Evolutionary conservation across 352 stramenopile genomes (phyloP).

Genomic region (Globisporangium polare): DNA sequence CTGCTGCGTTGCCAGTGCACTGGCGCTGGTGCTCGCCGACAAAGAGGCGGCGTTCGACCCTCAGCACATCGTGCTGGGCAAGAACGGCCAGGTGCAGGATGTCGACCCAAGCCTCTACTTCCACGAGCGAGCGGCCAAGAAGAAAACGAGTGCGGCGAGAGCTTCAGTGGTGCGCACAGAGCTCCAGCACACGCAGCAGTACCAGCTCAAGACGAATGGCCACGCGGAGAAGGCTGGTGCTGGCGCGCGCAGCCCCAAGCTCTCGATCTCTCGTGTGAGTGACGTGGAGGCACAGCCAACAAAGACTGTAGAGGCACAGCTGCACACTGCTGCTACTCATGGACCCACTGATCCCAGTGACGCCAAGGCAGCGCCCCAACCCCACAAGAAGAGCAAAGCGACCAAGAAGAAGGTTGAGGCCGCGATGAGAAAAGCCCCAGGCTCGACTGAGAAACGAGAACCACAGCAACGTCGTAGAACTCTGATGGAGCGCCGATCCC

Average conservation of each 20-base stretch:
- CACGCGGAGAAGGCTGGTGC: neutral
- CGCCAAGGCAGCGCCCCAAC: neutral
- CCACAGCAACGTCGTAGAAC: neutral
- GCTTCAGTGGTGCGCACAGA: neutral
- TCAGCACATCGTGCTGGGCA: slow-evolving; percentile 32
- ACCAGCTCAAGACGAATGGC: neutral
- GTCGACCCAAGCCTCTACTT: slow-evolving; percentile 33
- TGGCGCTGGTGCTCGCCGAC: neutral
- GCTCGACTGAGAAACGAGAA: neutral
- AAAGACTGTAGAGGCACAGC: neutral
- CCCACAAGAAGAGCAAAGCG: neutral
- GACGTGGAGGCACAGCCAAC: neutral
- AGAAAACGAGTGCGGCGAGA: slow-evolving; percentile 1
- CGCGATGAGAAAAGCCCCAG: neutral
- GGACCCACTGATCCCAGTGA: neutral
- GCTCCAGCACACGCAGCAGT: neutral
- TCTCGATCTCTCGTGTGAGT: neutral
- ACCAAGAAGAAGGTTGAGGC: neutral
- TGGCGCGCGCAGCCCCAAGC: neutral
- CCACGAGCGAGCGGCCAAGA: neutral
- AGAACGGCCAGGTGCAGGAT: slow-evolving; percentile 27
- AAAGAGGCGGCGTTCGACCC: slow-evolving; percentile 16
- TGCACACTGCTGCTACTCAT: neutral
- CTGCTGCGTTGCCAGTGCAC: neutral
- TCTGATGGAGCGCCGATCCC: too few relatives aligned